Evolutionary conservation across 305 asterid species (phyloP), one percentile per base, ranked within the genome.

Genomic region (Ajuga reptans): DNA sequence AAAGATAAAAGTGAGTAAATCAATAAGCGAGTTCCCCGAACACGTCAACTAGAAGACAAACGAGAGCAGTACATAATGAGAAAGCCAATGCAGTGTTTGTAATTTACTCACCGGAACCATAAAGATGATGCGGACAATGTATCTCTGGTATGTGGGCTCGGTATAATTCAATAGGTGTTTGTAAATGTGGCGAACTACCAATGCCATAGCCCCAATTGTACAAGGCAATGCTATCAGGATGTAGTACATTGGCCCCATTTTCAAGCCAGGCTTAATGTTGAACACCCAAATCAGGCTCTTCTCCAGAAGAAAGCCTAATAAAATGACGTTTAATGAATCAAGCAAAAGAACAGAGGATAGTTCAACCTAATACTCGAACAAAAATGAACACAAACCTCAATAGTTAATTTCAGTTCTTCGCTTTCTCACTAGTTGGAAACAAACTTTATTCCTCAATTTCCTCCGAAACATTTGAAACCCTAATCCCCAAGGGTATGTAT

Each of bases 71-170:
- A 58, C 39, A 39, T 7, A 57, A 16, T 12, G 33, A 49, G 31
- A 64, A 37, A 56, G 15, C 10, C 42, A 45, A 15, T 31, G 56
- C 9, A 47, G 61, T 37, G 53, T 17, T 21, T 46, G 31, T 8
- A 65, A 24, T 64, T 47, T 58, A 87, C 99, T 91, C 78, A 94
- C 99, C 66, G 98, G 99, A 82, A 94, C 96, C 99, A 94, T 94
- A 73, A 94, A 94, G 81, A 94, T 89, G 73, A 94, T 94, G 27
- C 99, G 96, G 62, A 94, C 98, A 55, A 91, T 94, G 80, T 84
- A 91, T 80, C 98, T 81, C 85, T 93, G 98, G 79, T 84, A 93
- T n/a, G 88, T 85, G 33, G 99, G 97, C 84, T 91, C 98, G 0
- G 99, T 94, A 68, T 94, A 94, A 76, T 94, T 94, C 91, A 89